Percentiles rank a stretch among this genome's conserved stretches.
phyloP scores from a whole-genome alignment of 768 basidiomycete genomes.

The Mycena metata region DNA sequence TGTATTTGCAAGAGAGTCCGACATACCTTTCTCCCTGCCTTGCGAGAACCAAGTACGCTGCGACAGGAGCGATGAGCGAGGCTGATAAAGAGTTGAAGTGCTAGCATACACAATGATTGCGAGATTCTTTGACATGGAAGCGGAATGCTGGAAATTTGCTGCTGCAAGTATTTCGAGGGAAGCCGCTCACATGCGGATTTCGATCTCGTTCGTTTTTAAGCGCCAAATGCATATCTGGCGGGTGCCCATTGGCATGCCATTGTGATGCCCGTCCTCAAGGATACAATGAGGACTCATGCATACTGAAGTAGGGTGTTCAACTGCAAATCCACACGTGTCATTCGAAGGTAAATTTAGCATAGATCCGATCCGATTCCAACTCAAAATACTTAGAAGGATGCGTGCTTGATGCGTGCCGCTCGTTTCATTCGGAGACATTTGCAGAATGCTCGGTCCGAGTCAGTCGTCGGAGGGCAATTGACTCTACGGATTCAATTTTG shows the following conservation, averaged over 20 bases:
- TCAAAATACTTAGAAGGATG: constrained; percentile 2
- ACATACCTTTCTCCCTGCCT: constrained; percentile 19
- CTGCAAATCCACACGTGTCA: constrained; percentile 5
- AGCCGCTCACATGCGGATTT: constrained; percentile 3
- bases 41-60: constrained; percentile 22
- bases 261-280: background rate
- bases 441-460: too few species aligned
- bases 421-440: background rate
- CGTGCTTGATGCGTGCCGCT: background rate
- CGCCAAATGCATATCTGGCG: constrained; percentile 3
- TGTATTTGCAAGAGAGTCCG: constrained; percentile 2
- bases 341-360: constrained; percentile 6
- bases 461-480: too few species aligned
- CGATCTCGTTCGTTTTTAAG: constrained; percentile 17
- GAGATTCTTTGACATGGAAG: constrained; percentile 8
- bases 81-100: background rate
- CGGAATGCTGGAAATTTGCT: constrained; percentile 1
- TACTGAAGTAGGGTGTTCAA: too few species aligned
- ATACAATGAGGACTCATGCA: constrained; percentile 5
- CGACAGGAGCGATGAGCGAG: background rate
- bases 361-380: constrained; percentile 3
- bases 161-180: constrained; percentile 7
- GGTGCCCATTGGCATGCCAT: background rate
- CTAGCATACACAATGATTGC: constrained; percentile 15
- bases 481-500: too few species aligned